Base-by-base conservation (phyloP, 768 basidiomycete species). In the Boletus insuetus region DNA sequence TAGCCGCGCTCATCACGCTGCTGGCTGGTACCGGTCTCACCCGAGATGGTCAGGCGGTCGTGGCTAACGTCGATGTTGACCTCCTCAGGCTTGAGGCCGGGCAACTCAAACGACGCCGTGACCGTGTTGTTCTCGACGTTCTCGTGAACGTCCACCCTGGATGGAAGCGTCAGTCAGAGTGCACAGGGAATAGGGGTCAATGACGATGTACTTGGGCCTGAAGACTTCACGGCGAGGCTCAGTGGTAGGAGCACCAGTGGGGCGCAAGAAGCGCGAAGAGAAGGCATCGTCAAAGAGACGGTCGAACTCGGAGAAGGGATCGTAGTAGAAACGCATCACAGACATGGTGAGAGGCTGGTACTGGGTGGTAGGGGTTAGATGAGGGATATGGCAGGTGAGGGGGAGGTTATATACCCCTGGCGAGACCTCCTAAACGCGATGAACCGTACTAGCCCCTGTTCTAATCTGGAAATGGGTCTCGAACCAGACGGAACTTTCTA, bases 131-230 rank as follows among this genome's bases (percentile, higher is more conserved):
- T 69, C 20, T 78, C 73, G 1, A 60, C 44, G 54, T 82, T 70
- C 60, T 84, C 82, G 60, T 81, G 78, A 13, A 84, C 67, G 58
- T 84, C 80, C 77, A 84, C 79, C 59, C 83, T 84, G 57, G 8
- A 39, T 17, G 17, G 35, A 37, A 39, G 2, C 19, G 38, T 39
- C 38, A 39, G n/a, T 9, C 3, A 11, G 2, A 14, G 38, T 39
- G n/a, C 12, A 35, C 1, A 22, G 12, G 11, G 12, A 22, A 53
- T 13, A 49, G 53, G 37, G 45, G 50, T 6, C 43, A 20, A n/a
- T 10, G 13, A 20, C 2, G 5, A 24, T 60, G 4, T 63, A 72
- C 76, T 62, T 71, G 7, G 76, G 77, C 47, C 66, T 73, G 47
- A 62, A 64, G 37, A 49, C 11, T 1, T 69, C 61, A 9, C 59